Base-by-base conservation (phyloP, 2,329 filamentous ascomycete species). In the Cladosporium cucumerinum region DNA sequence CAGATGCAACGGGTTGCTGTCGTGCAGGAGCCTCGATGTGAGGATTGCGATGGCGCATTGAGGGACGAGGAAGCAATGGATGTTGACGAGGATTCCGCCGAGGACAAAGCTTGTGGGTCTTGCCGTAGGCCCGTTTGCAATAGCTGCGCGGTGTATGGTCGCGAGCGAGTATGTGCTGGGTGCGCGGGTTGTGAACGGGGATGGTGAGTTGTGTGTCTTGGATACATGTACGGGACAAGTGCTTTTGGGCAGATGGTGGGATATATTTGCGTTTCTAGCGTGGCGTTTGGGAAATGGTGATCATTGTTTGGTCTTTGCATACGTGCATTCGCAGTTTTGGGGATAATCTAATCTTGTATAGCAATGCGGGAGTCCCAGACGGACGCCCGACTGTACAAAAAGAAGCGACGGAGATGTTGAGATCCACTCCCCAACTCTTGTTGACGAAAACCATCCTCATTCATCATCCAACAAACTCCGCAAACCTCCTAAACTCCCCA, bases 41-140 rank as follows among this genome's bases (percentile, higher is more conserved):
- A 82, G 21, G 80, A 82, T 66, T 82, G 81, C 71, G 80, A 82
- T 60, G 61, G 73, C 8, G 18, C 64, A 4, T 65, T 82, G 3
- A 66, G 69, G 10, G 59, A 65, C 1, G 73, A 75, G 1, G 74
- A 76, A 21, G 73, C 69, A 0, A 78, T 80, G 67, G 76, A 78
- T 11, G 49, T 78, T 64, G 76, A 79, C 43, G 63, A 30, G 11
- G 61, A 70, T 16, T 34, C 72, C 62, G 63, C 69, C 18, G 71
- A 73, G 48, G 69, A 75, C 16, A 78, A 74, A 55, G 73, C 73
- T 1, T 82, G 80, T 65, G 67, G 55, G 10, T 69, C 69, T 0
- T 82, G 80, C 62, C 73, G 74, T 32, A 75, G 75, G 67, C 73
- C 69, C 34, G 76, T 82, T 2, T 82, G 80, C 69, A 76, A 76